Conservation (phyloP, 2,329 filamentous ascomycete genomes). For the Aspergillus melleus region DNA sequence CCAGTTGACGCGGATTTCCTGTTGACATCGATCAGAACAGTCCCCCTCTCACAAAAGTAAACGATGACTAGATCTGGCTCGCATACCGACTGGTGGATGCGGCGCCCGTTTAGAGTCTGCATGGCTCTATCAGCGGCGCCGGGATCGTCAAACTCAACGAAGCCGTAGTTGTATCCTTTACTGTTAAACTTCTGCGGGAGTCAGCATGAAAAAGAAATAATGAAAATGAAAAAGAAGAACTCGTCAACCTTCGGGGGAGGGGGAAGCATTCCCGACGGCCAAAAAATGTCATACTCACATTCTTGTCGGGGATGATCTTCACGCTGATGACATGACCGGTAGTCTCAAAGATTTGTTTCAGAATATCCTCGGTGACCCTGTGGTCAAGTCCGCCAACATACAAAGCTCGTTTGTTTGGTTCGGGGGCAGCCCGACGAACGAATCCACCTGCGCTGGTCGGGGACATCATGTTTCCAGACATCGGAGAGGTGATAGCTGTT, state of each 20-base stretch:
- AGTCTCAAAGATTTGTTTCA: conserved; percentile 98
- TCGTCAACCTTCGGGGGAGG: background rate
- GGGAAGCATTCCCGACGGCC: background rate
- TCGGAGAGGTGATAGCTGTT: conserved; percentile 84
- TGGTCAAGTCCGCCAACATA: conserved; percentile 96
- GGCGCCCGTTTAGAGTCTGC: conserved; percentile 91
- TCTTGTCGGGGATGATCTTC: conserved; percentile 99
- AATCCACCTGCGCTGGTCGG: conserved; percentile 79
- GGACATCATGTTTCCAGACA: conserved; percentile 78
- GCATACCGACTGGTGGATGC: conserved; percentile 90
- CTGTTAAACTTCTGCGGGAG: conserved; percentile 57
- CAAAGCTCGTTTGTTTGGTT: conserved; percentile 96
- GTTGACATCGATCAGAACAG: conserved; percentile 20
- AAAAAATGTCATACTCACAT: conserved; percentile 63
- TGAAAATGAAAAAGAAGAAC: background rate
- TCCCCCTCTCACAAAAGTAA: conserved; percentile 1
- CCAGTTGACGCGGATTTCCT: conserved; percentile 99
- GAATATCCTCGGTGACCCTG: conserved; percentile 90
- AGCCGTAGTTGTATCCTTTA: conserved; percentile 98
- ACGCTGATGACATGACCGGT: conserved; percentile 97
- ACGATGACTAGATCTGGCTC: background rate
- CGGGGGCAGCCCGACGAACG: conserved; percentile 85
- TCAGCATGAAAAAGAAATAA: conserved; percentile 18
- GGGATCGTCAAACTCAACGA: conserved; percentile 97
- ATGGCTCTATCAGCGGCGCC: conserved; percentile 95